phyloP scores from a whole-genome alignment of 306 rosid genomes.

The Mucuna pruriens region DNA sequence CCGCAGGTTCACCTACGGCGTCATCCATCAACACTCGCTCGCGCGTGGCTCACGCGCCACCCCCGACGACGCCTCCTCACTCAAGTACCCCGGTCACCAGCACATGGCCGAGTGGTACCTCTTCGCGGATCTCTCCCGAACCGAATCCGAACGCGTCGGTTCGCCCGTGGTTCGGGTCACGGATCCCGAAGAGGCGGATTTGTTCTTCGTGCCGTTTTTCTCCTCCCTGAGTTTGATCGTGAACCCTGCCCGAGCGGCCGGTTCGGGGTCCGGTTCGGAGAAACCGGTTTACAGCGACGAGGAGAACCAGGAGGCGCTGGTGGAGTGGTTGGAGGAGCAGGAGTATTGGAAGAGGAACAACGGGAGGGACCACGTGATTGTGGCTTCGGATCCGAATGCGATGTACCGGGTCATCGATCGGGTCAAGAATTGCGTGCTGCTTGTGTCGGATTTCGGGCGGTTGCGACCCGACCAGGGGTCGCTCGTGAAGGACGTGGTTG shows the following conservation, averaged over 20 bases:
- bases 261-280: slow-evolving; percentile 39
- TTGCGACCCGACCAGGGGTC: slow-evolving; percentile 83
- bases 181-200: slow-evolving; percentile 92
- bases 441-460: slow-evolving; percentile 88
- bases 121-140: slow-evolving; percentile 61
- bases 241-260: slow-evolving; percentile 58
- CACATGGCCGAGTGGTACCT: slow-evolving; percentile 98
- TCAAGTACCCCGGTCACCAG: slow-evolving; percentile 93
- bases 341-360: slow-evolving; percentile 75
- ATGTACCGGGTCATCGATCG: slow-evolving; percentile 66
- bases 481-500: slow-evolving; percentile 77
- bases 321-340: slow-evolving; percentile 83
- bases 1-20: slow-evolving; percentile 68
- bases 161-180: slow-evolving; percentile 60
- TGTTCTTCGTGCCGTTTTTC: slow-evolving; percentile 84
- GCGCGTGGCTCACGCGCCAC: slow-evolving; percentile 69
- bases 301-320: slow-evolving; percentile 80
- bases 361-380: slow-evolving; percentile 89
- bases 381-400: slow-evolving; percentile 95
- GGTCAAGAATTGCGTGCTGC: slow-evolving; percentile 66
- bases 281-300: slow-evolving; percentile 71
- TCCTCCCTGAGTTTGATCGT: slow-evolving; percentile 81
- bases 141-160: slow-evolving; percentile 57
- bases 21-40: slow-evolving; percentile 67
- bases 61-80: slow-evolving; percentile 27